Conservation (phyloP, 2,329 filamentous ascomycete species). For the Fusarium tuaranense region DNA sequence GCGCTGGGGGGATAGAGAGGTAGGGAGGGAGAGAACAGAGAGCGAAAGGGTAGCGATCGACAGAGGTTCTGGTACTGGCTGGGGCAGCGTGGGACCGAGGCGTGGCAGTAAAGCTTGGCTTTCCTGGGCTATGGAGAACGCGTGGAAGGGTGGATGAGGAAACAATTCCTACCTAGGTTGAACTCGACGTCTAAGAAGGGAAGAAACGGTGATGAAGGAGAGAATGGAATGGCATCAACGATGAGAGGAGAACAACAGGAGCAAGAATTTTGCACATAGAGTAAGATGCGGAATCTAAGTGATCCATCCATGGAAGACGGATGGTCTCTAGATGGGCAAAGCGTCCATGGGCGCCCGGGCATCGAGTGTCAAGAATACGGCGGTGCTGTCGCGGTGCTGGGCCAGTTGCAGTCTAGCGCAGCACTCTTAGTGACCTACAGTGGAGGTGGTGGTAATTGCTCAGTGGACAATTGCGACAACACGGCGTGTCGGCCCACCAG, state of each 20-base stretch:
- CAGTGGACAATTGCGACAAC: conserved; percentile 2
- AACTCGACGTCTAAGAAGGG: neutral
- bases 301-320: neutral
- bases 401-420: conserved; percentile 3
- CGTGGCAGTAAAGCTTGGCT: conserved; percentile 29
- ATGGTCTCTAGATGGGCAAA: neutral
- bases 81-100: conserved; percentile 30
- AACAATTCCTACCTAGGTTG: neutral
- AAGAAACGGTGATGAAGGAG: neutral
- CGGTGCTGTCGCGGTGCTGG: neutral
- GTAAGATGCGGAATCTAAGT: neutral
- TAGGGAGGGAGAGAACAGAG: conserved; percentile 21
- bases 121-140: conserved; percentile 6
- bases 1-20: conserved; percentile 32
- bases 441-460: conserved; percentile 8
- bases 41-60: conserved; percentile 34
- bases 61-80: conserved; percentile 13
- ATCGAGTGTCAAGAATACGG: neutral
- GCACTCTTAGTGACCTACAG: neutral
- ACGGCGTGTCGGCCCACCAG: neutral
- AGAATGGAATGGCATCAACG: neutral
- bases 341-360: neutral
- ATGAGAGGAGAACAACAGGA: neutral
- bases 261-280: neutral
- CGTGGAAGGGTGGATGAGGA: conserved; percentile 3